Conservation (phyloP, 2,329 filamentous ascomycete genomes). For the Domatiomyces globalis region DNA sequence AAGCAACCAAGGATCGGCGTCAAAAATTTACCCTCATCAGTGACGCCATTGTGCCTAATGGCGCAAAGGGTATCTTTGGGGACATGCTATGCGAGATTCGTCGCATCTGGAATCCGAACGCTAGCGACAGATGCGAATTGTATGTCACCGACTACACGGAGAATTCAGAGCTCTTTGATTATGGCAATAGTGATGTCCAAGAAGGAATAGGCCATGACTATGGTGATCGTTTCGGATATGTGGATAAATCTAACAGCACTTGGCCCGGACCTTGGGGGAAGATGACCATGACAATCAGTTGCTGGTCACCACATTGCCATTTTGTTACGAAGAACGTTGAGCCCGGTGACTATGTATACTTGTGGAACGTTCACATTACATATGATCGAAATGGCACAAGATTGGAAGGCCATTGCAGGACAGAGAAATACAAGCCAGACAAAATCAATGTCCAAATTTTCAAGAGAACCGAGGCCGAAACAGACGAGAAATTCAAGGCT, state of each 20-base stretch:
- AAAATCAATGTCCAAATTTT: conserved; percentile 48
- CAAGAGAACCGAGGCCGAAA: conserved; percentile 26
- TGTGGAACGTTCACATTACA: conserved; percentile 61
- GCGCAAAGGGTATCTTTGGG: conserved; percentile 36
- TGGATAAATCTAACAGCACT: conserved; percentile 22
- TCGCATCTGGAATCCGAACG: conserved; percentile 32
- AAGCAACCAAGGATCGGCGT: conserved; percentile 1
- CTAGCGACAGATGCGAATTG: conserved; percentile 41
- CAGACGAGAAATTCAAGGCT: conserved; percentile 38
- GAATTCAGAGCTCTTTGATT: conserved; percentile 50
- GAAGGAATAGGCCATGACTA: neutral
- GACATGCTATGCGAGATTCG: conserved; percentile 62
- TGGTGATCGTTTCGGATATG: conserved; percentile 46
- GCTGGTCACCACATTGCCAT: conserved; percentile 53
- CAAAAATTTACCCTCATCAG: conserved; percentile 51
- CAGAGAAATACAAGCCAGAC: conserved; percentile 38
- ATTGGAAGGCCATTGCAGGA: conserved; percentile 59
- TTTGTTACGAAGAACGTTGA: conserved; percentile 44
- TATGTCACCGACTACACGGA: conserved; percentile 75
- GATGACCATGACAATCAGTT: conserved; percentile 54
- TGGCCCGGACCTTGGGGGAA: conserved; percentile 67
- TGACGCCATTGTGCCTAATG: conserved; percentile 36
- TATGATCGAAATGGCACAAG: conserved; percentile 36
- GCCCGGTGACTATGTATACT: conserved; percentile 46
- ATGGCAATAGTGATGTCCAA: conserved; percentile 29